Evolutionary conservation across 176 grass and related monocot species (phyloP), one percentile per base, ranked within the genome.

Genomic region (Triticum monococcum): DNA sequence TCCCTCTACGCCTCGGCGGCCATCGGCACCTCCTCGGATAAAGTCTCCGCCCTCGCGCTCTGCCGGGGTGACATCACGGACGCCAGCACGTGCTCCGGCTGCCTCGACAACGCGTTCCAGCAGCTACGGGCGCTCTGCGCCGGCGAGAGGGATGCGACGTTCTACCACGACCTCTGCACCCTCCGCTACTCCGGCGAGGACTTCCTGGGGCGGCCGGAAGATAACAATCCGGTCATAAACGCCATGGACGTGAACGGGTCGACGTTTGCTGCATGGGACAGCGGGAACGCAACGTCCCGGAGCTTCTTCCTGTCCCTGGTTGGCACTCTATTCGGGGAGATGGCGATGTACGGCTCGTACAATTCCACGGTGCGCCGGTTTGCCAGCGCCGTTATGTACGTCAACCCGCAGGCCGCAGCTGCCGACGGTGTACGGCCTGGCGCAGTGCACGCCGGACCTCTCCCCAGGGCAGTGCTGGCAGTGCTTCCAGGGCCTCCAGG

Each of bases 371-470:
- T 3, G 8, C 86, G 87, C 7, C 65, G 79, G 43, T 92, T 82
- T 79, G 90, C 90, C 2, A 89, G 66, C 79, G 87, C 82, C 45
- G 86, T 75, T 66, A 86, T 89, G 86, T 89, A 37, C 79, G 54
- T 92, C 37, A 92, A 88, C 78, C 33, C 83, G 32, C 28, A 72
- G 72, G 72, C 33, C 83, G 32, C 28, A 72, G 72, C 83, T 89
- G 73, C 83, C 94, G 0, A 87, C 83, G 9, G 91, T 92, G 38
- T 94, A 97, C 78, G 92, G 88, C 0, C 74, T 97, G n/a, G 88
- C 46, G 40, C 92, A 94, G 92, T 97, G 95, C 88, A 97, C 90
- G 12, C 87, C 78, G 35, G 95, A 97, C 83, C 82, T 97, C 18
- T 57, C 78, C 2, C 11, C 57, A 16, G 77, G 12, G 4, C 71